Base-by-base conservation (phyloP, 208 protist genomes). In the Entamoeba histolytica region DNA sequence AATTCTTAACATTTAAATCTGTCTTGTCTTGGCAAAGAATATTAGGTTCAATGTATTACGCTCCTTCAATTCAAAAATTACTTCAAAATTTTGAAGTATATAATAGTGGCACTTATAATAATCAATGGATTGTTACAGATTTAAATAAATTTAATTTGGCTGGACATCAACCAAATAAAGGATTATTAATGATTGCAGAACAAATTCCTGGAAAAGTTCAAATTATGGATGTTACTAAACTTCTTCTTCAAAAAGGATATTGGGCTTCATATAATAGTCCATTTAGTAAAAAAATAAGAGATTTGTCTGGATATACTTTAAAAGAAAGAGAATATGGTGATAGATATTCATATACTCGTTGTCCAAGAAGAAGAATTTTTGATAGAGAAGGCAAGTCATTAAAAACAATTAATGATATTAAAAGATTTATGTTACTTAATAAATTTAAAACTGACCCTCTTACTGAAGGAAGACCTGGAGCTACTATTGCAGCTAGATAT, bases 31-130 rank as follows among this genome's bases (percentile, higher is more conserved):
- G 96, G 94, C 47, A 96, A 7, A 95, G 96, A 52, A 95, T 95
- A 47, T 96, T 96, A 93, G 92, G 96, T 91, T 96, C 96, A 15
- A 97, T 97, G 92, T 94, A 95, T 39, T 92, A 97, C 35, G 93
- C 96, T 35, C 93, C 78, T 47, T 93, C 94, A 39, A 93, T 93
- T 31, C 73, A 95, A 49, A 92, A 96, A 91, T 98, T 97, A 96
- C 92, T 96, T 19, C 49, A 95, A 49, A 91, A 95, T 23, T 97
- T 97, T 94, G 57, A 93, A 7, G 92, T 91, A 12, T 92, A 97
- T 47, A 98, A 97, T 95, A 96, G 94, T 73, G 97, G 97, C 4
- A 98, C 97, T 23, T 97, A 98, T 93, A 97, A 97, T 94, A 97
- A 96, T 94, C 97, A 98, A 94, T 98, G 95, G 93, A 96, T 97